Percentiles rank a stretch among this genome's conserved stretches.
Conservation (phyloP, 208 protist species). For the Acanthamoeba triangularis region DNA sequence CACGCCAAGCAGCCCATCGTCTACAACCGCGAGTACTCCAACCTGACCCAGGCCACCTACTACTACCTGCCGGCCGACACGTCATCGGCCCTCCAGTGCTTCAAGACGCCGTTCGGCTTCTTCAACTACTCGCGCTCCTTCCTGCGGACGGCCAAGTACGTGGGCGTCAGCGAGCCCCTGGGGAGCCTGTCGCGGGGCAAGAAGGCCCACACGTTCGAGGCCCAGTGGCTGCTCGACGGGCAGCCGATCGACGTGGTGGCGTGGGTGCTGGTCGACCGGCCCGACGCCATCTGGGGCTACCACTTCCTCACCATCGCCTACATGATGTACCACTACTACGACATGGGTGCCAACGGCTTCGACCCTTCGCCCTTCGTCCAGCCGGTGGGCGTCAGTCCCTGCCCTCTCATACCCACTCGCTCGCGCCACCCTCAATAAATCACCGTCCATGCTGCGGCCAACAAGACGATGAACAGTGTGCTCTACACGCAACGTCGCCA, state of each 20-base stretch:
- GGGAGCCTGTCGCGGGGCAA: background rate
- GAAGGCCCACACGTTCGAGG: slow-evolving; percentile 27
- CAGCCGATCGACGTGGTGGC: background rate
- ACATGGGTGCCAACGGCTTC: background rate
- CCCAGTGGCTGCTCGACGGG: background rate
- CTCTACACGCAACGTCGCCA: no score
- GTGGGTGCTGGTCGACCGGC: slow-evolving; percentile 37
- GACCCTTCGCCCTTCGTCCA: background rate
- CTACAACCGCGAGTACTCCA: slow-evolving; percentile 43
- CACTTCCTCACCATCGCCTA: slow-evolving; percentile 39
- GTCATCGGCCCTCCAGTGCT: background rate
- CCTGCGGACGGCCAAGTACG: slow-evolving; percentile 4
- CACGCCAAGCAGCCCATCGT: background rate
- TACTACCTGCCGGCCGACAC: slow-evolving; percentile 17
- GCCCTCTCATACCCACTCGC: no score
- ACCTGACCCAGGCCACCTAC: slow-evolving; percentile 4
- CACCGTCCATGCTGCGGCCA: no score
- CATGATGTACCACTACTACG: slow-evolving; percentile 51
- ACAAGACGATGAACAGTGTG: no score
- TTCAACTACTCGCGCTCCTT: slow-evolving; percentile 39
- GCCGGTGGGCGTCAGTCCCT: background rate
- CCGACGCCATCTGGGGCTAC: slow-evolving; percentile 6
- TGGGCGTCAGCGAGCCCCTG: background rate
- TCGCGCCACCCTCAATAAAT: no score
- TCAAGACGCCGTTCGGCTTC: slow-evolving; percentile 14